phyloP scores from a whole-genome alignment of 2,329 filamentous ascomycete genomes.

The Colletotrichum eremochloae region DNA sequence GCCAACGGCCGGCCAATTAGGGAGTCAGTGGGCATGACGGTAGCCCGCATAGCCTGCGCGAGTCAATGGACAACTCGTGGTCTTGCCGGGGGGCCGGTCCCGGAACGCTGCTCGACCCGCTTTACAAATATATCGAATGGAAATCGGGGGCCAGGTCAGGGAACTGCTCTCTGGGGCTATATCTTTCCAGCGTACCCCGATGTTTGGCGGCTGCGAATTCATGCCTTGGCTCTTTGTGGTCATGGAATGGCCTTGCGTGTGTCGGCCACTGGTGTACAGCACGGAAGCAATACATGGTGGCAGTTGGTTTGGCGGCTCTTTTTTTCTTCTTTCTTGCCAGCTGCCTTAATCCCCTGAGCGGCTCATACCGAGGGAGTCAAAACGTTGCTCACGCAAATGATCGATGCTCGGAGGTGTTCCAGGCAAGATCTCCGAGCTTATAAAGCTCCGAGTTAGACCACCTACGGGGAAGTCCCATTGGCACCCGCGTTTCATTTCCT shows the following conservation, averaged over 20 bases:
- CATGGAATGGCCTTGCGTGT: not conserved
- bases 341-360: not conserved
- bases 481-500: not conserved
- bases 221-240: not conserved
- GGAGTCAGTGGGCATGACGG: not conserved
- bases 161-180: not conserved
- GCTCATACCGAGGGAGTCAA: not conserved
- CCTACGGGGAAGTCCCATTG: not conserved
- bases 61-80: not conserved
- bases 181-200: not conserved
- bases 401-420: not conserved
- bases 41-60: not conserved
- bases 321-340: not conserved
- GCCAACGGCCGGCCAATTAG: not conserved
- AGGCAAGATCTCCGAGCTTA: not conserved
- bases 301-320: not conserved
- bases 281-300: not conserved
- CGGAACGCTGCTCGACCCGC: not conserved
- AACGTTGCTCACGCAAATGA: not conserved
- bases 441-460: not conserved
- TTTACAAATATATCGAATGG: not conserved
- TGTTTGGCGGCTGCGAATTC: not conserved
- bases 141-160: not conserved
- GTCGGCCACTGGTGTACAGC: not conserved
- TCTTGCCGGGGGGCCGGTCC: not conserved